A percentile compares a stretch with the other conserved stretches of the same genome.
These are phyloP conservation scores for Monosporascus sp. DNA, from an alignment of 2,329 filamentous ascomycete species.

Conservation along the genomic window DNA sequence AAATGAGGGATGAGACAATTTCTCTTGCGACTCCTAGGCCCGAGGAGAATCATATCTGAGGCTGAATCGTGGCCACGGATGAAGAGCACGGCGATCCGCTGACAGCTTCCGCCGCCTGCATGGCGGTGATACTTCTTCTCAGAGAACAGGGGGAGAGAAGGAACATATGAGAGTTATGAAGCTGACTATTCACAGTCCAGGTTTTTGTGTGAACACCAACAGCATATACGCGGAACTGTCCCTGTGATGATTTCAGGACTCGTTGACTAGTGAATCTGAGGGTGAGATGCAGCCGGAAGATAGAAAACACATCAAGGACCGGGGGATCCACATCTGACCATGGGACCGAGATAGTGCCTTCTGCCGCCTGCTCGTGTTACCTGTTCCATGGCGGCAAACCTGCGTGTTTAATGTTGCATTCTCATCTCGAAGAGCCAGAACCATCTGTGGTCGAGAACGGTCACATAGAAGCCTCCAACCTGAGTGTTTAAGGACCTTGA, in stretches of 20 bases:
- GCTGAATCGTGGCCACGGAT: neutral
- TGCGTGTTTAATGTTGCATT: neutral
- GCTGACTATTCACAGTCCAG: no score
- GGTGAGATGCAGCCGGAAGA: neutral
- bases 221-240: neutral
- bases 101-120: neutral
- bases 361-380: no score
- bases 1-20: neutral
- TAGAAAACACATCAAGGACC: neutral
- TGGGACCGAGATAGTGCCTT: no score
- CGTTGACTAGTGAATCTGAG: neutral
- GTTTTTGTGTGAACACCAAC: neutral
- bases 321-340: no score
- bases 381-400: neutral
- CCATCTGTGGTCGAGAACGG: neutral
- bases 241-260: neutral
- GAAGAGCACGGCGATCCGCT: neutral
- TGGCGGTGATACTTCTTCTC: neutral
- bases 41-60: neutral
- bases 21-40: neutral
- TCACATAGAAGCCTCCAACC: neutral
- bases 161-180: neutral
- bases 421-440: neutral
- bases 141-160: neutral
- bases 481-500: no score